Percentiles rank a stretch among this genome's conserved stretches.
Evolutionary conservation across 306 rosid species (phyloP).

Genomic region (Pyrus bretschneideri): DNA sequence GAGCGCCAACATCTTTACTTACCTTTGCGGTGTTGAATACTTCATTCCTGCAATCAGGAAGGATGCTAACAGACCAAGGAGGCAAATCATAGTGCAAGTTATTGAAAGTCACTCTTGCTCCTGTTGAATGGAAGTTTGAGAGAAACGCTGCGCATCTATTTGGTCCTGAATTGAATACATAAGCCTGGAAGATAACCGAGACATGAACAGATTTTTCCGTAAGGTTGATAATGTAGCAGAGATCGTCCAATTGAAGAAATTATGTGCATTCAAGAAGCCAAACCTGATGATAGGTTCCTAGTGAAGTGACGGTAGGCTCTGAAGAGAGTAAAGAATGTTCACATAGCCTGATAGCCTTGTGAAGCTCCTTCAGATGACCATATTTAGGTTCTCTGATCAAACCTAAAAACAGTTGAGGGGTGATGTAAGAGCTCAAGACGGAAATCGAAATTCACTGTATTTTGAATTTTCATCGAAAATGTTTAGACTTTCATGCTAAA

Average conservation of each 20-base stretch:
- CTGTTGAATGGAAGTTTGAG: conserved; percentile 48
- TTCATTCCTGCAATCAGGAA: conserved; percentile 77
- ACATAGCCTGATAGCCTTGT: conserved; percentile 65
- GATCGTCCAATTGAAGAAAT: background rate
- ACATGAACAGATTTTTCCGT: conserved; percentile 10
- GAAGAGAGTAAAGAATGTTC: conserved; percentile 83
- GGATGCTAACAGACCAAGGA: conserved; percentile 97
- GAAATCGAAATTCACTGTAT: background rate
- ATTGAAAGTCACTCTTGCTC: conserved; percentile 64
- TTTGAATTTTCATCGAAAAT: too few species aligned
- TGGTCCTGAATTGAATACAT: conserved; percentile 55
- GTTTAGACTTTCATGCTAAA: background rate
- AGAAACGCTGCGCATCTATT: conserved; percentile 84
- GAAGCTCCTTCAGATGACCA: conserved; percentile 80
- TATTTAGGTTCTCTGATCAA: conserved; percentile 85
- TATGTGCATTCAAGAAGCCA: conserved; percentile 17
- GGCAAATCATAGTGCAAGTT: conserved; percentile 69
- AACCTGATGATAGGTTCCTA: conserved; percentile 82
- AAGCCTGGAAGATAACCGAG: conserved; percentile 51
- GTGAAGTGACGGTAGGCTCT: conserved; percentile 59
- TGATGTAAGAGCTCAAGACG: conserved; percentile 2
- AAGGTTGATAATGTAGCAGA: conserved; percentile 4
- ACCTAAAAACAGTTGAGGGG: conserved; percentile 39
- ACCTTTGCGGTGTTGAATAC: conserved; percentile 88
- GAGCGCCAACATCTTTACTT: conserved; percentile 10